phyloP scores from a whole-genome alignment of 2,329 filamentous ascomycete species.

The Didymella exigua region DNA sequence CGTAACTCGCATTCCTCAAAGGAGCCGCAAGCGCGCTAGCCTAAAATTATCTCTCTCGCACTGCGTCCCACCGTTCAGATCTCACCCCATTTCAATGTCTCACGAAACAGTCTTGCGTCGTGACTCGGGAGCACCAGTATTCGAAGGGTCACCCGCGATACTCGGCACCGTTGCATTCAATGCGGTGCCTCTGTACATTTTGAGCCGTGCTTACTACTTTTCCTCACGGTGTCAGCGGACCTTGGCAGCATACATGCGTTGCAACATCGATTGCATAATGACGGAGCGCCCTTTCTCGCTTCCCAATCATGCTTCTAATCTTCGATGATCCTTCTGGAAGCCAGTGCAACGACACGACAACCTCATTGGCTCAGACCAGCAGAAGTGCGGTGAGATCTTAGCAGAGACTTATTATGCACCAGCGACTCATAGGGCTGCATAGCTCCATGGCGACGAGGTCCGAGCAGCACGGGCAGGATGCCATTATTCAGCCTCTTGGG shows the following conservation, averaged over 20 bases:
- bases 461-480: slow-evolving; percentile 3
- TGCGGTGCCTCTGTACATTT: background rate
- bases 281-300: background rate
- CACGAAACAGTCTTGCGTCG: slow-evolving; percentile 4
- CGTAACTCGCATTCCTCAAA: background rate
- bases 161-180: background rate
- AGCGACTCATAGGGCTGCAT: slow-evolving; percentile 34
- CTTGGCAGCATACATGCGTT: slow-evolving; percentile 1
- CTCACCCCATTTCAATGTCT: background rate
- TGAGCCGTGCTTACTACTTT: slow-evolving; percentile 2
- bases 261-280: background rate
- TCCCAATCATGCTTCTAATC: slow-evolving; percentile 1
- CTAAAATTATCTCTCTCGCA: background rate
- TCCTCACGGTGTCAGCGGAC: slow-evolving; percentile 4
- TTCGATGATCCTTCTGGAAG: slow-evolving; percentile 8
- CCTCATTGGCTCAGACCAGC: slow-evolving; percentile 20
- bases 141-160: background rate
- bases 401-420: slow-evolving; percentile 20
- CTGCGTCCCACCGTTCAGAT: background rate
- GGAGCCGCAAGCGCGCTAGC: background rate
- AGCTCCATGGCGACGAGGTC: slow-evolving; percentile 20
- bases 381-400: slow-evolving; percentile 37
- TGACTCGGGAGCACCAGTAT: background rate
- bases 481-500: slow-evolving; percentile 3
- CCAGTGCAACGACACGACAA: background rate